phyloP scores from a whole-genome alignment of 2,329 filamentous ascomycete genomes.

The Talaromyces sp. region DNA sequence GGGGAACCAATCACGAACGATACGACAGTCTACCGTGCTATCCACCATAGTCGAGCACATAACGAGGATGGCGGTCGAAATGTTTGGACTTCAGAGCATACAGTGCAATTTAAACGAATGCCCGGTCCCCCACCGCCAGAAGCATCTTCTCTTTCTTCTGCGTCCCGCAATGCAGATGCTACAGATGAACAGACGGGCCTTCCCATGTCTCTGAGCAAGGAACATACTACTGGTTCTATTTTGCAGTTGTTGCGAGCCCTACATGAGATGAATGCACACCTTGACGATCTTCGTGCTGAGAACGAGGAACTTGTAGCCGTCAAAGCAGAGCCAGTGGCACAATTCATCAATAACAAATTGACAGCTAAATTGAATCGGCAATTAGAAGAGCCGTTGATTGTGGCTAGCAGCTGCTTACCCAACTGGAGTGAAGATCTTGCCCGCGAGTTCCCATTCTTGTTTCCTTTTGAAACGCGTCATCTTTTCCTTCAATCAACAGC shows the following conservation, averaged over 20 bases:
- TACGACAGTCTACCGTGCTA: conserved; percentile 92
- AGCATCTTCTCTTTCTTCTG: conserved; percentile 58
- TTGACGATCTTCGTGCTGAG: conserved; percentile 83
- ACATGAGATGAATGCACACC: conserved; percentile 86
- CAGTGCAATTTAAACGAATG: conserved; percentile 87
- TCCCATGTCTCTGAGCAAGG: conserved; percentile 75
- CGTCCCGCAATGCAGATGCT: conserved; percentile 47
- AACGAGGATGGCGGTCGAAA: conserved; percentile 67
- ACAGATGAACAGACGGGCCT: conserved; percentile 60
- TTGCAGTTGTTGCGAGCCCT: conserved; percentile 83
- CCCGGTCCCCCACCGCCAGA: conserved; percentile 77
- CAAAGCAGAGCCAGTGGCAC: conserved; percentile 77
- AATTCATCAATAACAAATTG: conserved; percentile 98
- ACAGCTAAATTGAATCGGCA: conserved; percentile 97
- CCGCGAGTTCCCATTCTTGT: conserved; percentile 90
- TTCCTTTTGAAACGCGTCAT: conserved; percentile 96
- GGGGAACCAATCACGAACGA: conserved; percentile 76
- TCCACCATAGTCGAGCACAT: conserved; percentile 66
- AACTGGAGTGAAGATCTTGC: conserved; percentile 95
- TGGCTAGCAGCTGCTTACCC: conserved; percentile 92
- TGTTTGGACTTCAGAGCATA: conserved; percentile 86
- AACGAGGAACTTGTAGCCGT: conserved; percentile 68
- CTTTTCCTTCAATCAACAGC: conserved; percentile 97
- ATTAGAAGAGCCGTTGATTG: conserved; percentile 91
- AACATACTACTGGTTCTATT: conserved; percentile 82